Evolutionary conservation across 1,284 basidiomycete species (phyloP).

Genomic region (Flammula alnicola): DNA sequence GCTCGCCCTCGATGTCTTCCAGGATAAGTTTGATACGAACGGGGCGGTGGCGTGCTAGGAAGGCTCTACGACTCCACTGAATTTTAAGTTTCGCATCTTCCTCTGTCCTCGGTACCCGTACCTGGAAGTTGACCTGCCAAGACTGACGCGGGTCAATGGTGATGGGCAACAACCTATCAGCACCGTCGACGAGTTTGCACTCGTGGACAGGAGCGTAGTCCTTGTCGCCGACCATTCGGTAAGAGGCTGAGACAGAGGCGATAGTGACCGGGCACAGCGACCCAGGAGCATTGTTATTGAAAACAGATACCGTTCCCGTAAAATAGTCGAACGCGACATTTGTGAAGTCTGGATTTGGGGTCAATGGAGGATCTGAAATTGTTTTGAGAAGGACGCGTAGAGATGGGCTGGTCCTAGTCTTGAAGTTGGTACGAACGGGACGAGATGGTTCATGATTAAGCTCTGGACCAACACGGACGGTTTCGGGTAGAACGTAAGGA

Average conservation of each 20-base stretch:
- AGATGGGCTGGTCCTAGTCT: neutral
- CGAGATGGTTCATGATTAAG: conserved; percentile 31
- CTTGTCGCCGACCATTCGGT: conserved; percentile 34
- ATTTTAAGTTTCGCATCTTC: conserved; percentile 32
- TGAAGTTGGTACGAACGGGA: conserved; percentile 22
- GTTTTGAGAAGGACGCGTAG: conserved; percentile 10
- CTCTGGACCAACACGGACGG: conserved; percentile 32
- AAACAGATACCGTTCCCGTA: conserved; percentile 12
- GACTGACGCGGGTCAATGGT: conserved; percentile 38
- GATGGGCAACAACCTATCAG: conserved; percentile 25
- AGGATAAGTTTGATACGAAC: conserved; percentile 36
- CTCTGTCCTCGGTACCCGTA: conserved; percentile 31
- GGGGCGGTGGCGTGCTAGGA: conserved; percentile 34
- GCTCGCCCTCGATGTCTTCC: conserved; percentile 38
- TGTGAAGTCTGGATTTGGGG: conserved; percentile 14
- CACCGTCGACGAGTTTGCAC: conserved; percentile 28
- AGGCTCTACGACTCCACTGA: conserved; percentile 36
- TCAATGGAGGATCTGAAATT: conserved; percentile 16
- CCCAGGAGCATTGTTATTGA: conserved; percentile 18
- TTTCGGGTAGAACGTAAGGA: conserved; percentile 34
- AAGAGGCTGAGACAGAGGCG: conserved; percentile 1
- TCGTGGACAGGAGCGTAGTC: conserved; percentile 30
- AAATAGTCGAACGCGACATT: conserved; percentile 8
- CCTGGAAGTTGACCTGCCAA: conserved; percentile 29
- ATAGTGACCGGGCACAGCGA: conserved; percentile 28